phyloP scores from a whole-genome alignment of 2,329 filamentous ascomycete species.

The Alternaria tenuissima region DNA sequence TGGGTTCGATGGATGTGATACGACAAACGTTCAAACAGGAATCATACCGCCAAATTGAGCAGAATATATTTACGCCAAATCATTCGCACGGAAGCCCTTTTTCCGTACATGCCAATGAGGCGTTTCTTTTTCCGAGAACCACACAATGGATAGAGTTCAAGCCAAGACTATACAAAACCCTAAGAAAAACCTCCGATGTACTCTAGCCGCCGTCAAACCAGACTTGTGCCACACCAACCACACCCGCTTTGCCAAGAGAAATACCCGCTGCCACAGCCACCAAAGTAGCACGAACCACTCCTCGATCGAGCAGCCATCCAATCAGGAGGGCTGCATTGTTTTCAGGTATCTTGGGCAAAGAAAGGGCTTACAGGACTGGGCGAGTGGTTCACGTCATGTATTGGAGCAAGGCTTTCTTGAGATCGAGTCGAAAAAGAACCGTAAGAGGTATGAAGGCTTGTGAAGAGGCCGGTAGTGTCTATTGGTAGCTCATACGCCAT shows the following conservation, averaged over 20 bases:
- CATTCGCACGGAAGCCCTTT: not conserved
- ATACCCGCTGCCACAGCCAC: constrained; percentile 27
- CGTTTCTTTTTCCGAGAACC: not conserved
- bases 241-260: constrained; percentile 19
- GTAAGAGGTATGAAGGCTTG: not conserved
- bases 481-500: not conserved
- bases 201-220: constrained; percentile 2
- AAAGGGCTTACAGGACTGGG: not conserved
- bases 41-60: not conserved
- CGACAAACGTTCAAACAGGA: too few species aligned
- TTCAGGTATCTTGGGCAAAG: not conserved
- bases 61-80: not conserved
- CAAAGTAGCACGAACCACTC: constrained; percentile 15
- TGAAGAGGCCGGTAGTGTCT: too few species aligned
- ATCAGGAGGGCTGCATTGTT: not conserved
- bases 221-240: not conserved
- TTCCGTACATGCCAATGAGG: not conserved
- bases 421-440: too few species aligned
- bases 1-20: too few species aligned
- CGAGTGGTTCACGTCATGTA: not conserved
- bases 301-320: not conserved
- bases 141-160: not conserved
- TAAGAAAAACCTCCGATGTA: not conserved
- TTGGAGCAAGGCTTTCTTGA: not conserved
- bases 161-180: not conserved